A percentile compares a stretch with the other conserved stretches of the same genome.
These are phyloP conservation scores for Discostella stelligera DNA, from an alignment of 352 stramenopile genomes.

Conservation along the genomic window DNA sequence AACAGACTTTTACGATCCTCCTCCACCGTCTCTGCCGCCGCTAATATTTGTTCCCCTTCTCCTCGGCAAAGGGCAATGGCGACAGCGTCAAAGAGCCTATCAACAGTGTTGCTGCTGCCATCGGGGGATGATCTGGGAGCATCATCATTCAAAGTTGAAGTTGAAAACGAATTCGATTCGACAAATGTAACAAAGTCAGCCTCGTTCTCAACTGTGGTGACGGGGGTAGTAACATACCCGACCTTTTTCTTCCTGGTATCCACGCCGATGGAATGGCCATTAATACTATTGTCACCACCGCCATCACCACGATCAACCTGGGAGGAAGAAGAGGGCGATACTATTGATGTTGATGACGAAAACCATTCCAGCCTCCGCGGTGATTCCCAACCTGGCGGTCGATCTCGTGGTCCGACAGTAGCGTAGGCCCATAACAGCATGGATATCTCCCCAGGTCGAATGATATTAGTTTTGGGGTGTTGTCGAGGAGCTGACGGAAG, in stretches of 20 bases:
- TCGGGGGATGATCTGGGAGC: background rate
- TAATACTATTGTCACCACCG: background rate
- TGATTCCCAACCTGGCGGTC: slow-evolving; percentile 70
- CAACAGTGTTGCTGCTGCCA: slow-evolving; percentile 12
- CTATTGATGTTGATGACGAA: background rate
- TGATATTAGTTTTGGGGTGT: background rate
- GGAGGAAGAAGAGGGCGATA: background rate
- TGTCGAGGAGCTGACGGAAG: background rate
- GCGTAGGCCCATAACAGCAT: slow-evolving; percentile 78
- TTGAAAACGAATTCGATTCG: slow-evolving; percentile 16
- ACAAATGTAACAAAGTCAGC: slow-evolving; percentile 60
- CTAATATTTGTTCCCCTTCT: slow-evolving; percentile 22
- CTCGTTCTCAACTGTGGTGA: slow-evolving; percentile 23
- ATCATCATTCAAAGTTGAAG: background rate
- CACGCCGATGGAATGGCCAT: background rate
- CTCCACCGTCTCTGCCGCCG: slow-evolving; percentile 7
- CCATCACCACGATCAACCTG: background rate
- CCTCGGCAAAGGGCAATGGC: slow-evolving; percentile 42
- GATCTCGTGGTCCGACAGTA: slow-evolving; percentile 49
- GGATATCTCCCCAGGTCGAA: slow-evolving; percentile 62
- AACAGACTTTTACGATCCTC: slow-evolving; percentile 22
- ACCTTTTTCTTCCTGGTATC: background rate
- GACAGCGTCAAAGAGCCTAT: slow-evolving; percentile 48
- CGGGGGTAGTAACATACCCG: too few relatives aligned
- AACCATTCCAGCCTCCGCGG: slow-evolving; percentile 53